Evolutionary conservation across 169 alveolate genomes (phyloP), one percentile per base, ranked within the genome.

Genomic region (Plasmodium inui): DNA sequence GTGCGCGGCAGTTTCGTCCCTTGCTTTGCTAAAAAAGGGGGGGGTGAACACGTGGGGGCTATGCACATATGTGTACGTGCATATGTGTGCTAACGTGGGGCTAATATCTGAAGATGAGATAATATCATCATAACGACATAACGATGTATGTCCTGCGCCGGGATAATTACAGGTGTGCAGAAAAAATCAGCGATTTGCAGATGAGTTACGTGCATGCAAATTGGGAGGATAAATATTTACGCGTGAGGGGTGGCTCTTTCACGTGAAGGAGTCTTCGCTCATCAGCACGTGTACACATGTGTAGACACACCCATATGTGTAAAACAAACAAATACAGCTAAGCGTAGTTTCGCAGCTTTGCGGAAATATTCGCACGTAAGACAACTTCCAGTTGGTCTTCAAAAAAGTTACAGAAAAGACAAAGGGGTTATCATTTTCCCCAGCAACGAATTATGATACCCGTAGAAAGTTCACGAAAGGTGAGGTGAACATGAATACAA

Each of bases 261-360:
- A 78, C 30, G 84, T 30, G 84, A 78, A 78, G 61, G 50, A 78
- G 53, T 26, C 53, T 39, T n/a, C 30, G 76, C 30, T 39, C 50
- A 22, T 39, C 61, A 78, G 34, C 61, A 81, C 22, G 86, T 57
- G 71, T 32, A 57, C 41, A 26, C 78, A 41, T 32, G 71, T 5
- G 79, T 82, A 73, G 78, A 57, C 57, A 57, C 28, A 82, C 80
- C 37, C 79, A 82, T 10, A 32, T 28, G n/a, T 67, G 37, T 67
- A 67, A 22, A 67, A 28, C 30, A 26, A 26, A 30, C 41, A 82
- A 57, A 82, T 26, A 19, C 5, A 14, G 70, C 17, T 79, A 37
- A 79, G 55, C 26, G 19, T 22, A 37, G 26, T 14, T 79, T 79
- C 3, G 53, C 84, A 78, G 53, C 17, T 79, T 30, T 55, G 50